Conservation (phyloP, 164 flowering plant species). For the Akebia trifoliata region DNA sequence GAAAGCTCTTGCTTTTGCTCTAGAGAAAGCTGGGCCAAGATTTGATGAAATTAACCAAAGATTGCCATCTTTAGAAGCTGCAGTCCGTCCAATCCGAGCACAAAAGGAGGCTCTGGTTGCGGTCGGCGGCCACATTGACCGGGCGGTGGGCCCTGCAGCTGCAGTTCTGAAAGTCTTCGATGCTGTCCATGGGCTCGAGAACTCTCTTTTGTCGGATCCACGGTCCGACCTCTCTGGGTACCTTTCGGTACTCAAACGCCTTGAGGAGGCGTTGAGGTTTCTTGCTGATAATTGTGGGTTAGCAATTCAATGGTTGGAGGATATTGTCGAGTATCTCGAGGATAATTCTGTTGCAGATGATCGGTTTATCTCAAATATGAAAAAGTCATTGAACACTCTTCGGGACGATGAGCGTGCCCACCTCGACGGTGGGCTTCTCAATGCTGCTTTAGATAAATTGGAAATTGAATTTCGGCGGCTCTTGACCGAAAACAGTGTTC, state of each 20-base stretch:
- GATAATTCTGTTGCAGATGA: constrained; percentile 60
- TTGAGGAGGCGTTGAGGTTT: constrained; percentile 79
- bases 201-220: constrained; percentile 64
- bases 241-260: constrained; percentile 56
- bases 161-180: constrained; percentile 87
- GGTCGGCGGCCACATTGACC: constrained; percentile 77
- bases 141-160: constrained; percentile 87
- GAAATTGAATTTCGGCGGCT: constrained; percentile 67
- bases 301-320: constrained; percentile 91
- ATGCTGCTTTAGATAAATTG: constrained; percentile 67
- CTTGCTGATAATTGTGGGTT: constrained; percentile 72
- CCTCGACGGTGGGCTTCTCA: constrained; percentile 70
- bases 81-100: constrained; percentile 71
- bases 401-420: constrained; percentile 35
- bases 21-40: constrained; percentile 62
- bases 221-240: constrained; percentile 61
- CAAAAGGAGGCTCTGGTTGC: constrained; percentile 62
- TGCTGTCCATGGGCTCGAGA: constrained; percentile 80
- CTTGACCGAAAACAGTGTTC: constrained; percentile 59
- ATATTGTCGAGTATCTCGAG: constrained; percentile 73
- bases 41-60: constrained; percentile 59
- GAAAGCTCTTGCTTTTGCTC: constrained; percentile 43
- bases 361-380: constrained; percentile 44
- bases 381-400: constrained; percentile 51
- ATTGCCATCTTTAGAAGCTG: constrained; percentile 57